Evolutionary conservation across 2,329 filamentous ascomycete genomes (phyloP).

Genomic region (Alternaria sp.): DNA sequence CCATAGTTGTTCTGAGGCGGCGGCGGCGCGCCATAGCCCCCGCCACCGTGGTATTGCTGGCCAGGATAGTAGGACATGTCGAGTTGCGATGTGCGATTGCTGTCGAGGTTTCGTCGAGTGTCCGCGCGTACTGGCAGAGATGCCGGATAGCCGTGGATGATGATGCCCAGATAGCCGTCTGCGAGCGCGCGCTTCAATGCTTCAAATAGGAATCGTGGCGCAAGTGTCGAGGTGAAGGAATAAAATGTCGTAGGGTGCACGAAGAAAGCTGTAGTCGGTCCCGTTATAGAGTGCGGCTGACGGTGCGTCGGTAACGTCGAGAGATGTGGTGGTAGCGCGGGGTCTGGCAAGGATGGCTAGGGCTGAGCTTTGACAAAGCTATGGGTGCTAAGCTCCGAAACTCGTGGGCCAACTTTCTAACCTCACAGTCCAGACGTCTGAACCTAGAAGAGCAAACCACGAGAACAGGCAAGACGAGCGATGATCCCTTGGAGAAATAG

Average conservation of each 20-base stretch:
- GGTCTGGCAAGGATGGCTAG: constrained; percentile 17
- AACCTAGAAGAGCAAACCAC: not conserved
- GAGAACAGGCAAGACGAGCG: not conserved
- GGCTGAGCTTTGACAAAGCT: constrained; percentile 14
- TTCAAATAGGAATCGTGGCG: constrained; percentile 4
- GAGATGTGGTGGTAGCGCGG: constrained; percentile 18
- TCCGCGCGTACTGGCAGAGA: constrained; percentile 11
- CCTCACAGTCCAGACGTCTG: not conserved
- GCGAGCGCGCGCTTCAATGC: constrained; percentile 1
- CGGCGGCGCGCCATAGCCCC: constrained; percentile 50
- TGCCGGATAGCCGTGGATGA: constrained; percentile 23
- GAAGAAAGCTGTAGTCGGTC: constrained; percentile 8
- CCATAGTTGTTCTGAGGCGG: constrained; percentile 48
- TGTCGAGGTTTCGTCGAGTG: constrained; percentile 8
- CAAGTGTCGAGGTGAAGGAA: not conserved
- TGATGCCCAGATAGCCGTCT: constrained; percentile 6
- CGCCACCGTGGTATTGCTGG: constrained; percentile 51
- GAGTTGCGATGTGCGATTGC: constrained; percentile 9
- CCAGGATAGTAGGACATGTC: constrained; percentile 53
- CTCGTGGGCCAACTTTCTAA: not conserved
- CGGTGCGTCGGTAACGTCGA: constrained; percentile 10
- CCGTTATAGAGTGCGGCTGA: constrained; percentile 21
- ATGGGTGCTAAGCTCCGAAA: constrained; percentile 3
- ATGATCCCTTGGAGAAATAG: constrained; percentile 3
- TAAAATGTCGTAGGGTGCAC: constrained; percentile 7